Evolutionary conservation across 1,284 basidiomycete genomes (phyloP), one percentile per base, ranked within the genome.

Genomic region (Apiotrichum siamense): DNA sequence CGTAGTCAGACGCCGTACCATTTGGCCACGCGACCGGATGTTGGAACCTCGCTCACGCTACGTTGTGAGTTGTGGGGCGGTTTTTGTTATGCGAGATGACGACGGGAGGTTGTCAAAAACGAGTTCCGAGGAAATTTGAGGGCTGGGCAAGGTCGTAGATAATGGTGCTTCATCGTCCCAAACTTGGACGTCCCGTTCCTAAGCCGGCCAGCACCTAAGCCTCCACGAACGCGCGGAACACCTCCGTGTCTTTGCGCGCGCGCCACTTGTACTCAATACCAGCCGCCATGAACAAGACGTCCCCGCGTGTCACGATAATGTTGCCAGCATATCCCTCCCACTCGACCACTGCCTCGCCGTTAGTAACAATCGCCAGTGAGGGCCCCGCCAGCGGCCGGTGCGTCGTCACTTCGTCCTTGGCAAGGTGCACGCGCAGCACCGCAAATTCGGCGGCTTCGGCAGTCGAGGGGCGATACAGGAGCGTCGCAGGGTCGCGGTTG

Each of bases 361-460:
- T 77, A 0, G 87, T 87, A 20, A 86, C 81, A 51, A 97, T 83
- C 20, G 81, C 75, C 44, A 98, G 80, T 62, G 87, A 91, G 4
- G 96, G 96, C 0, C 94, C 96, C 1, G 83, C 79, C 13, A 97
- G 72, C 55, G 89, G 85, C 25, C 61, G 66, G 45, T 72, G 67
- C 7, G 61, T 67, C 49, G 76, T 72, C 29, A 54, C 56, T 23
- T 54, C 57, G 10, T 76, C 77, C 1, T 73, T 59, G 1, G 66
- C 62, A 7, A 96, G 67, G 35, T 77, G 76, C 11, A 83, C 77
- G 26, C 82, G 79, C 7, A 93, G 77, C 11, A 98, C 92, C 10
- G 85, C 83, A 75, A 99, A 98, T n/a, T n/a, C n/a, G n/a, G n/a
- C n/a, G n/a, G n/a, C n/a, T 71, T 98, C 96, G 32, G 85, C 84